phyloP scores from a whole-genome alignment of 495 filamentous ascomycete species.

The Podospora australis region DNA sequence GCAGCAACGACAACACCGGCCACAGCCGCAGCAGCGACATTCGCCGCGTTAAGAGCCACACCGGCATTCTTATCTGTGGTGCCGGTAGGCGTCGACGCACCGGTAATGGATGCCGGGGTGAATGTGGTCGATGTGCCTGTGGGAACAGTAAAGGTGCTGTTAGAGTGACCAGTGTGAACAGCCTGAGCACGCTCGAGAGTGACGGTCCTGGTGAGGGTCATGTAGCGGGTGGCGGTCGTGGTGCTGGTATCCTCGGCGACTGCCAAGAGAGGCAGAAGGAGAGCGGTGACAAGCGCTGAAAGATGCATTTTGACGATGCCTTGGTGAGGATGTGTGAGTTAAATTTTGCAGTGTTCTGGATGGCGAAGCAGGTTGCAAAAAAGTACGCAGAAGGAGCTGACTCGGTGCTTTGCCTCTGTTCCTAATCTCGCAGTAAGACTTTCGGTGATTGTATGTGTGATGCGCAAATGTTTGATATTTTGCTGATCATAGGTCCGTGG shows the following conservation, averaged over 20 bases:
- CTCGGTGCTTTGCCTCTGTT: no score
- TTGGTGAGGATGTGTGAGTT: neutral
- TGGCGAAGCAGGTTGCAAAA: no score
- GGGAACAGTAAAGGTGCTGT: constrained; percentile 17
- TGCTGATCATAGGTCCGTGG: neutral
- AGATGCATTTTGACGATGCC: constrained; percentile 24
- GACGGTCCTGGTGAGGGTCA: constrained; percentile 48
- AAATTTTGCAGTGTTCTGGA: neutral
- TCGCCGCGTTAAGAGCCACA: constrained; percentile 28
- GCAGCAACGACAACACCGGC: constrained; percentile 40
- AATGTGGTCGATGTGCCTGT: constrained; percentile 18
- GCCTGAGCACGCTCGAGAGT: constrained; percentile 36
- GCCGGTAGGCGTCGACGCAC: constrained; percentile 7
- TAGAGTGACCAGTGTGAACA: constrained; percentile 9
- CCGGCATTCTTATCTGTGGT: constrained; percentile 26
- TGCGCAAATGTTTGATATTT: neutral
- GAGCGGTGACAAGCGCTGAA: constrained; percentile 26
- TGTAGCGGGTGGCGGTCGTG: constrained; percentile 41
- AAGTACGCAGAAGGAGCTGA: no score
- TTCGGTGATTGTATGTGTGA: neutral
- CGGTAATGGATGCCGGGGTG: constrained; percentile 19
- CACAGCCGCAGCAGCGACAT: constrained; percentile 36
- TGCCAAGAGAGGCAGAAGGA: constrained; percentile 40
- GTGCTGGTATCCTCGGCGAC: constrained; percentile 29
- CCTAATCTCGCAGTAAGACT: neutral